A percentile compares a stretch with the other conserved stretches of the same genome.
Conservation (phyloP, 805 yeast genomes). For the Peterozyma toletana region DNA sequence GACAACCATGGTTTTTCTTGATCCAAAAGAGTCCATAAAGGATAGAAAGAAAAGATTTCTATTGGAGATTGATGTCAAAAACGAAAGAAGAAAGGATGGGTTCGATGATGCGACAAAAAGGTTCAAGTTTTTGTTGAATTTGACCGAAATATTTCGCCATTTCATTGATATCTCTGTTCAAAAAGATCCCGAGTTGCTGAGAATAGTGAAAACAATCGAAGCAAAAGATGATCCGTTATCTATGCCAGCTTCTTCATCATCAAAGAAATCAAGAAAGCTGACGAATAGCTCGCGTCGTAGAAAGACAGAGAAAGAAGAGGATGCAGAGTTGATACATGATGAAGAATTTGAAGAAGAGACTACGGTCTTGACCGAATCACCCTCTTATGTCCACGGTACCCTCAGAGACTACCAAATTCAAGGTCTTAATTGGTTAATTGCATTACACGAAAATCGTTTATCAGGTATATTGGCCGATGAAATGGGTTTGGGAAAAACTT, state of each 20-base stretch:
- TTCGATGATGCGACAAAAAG: constrained; percentile 69
- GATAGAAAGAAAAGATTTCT: constrained; percentile 42
- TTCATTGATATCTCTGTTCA: constrained; percentile 78
- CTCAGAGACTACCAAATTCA: constrained; percentile 90
- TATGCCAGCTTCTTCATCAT: constrained; percentile 8
- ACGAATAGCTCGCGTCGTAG: constrained; percentile 46
- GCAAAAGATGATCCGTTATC: constrained; percentile 16
- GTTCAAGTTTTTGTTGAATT: constrained; percentile 70
- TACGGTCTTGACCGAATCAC: constrained; percentile 80
- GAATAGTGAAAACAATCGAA: constrained; percentile 52
- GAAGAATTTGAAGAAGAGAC: constrained; percentile 62
- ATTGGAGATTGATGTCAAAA: constrained; percentile 46
- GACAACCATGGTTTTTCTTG: neutral
- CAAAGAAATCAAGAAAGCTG: constrained; percentile 13
- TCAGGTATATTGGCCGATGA: constrained; percentile 81
- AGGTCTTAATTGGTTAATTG: constrained; percentile 70
- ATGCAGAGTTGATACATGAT: constrained; percentile 80
- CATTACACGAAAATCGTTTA: constrained; percentile 58
- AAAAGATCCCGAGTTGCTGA: constrained; percentile 66
- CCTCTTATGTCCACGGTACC: constrained; percentile 67
- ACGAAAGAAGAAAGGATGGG: constrained; percentile 41
- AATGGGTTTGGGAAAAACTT: constrained; percentile 80
- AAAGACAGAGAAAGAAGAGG: constrained; percentile 93
- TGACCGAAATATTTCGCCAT: constrained; percentile 83
- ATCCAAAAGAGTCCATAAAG: constrained; percentile 19